Base-by-base conservation (phyloP, 495 filamentous ascomycete species). In the Pyrenula aspistea region DNA sequence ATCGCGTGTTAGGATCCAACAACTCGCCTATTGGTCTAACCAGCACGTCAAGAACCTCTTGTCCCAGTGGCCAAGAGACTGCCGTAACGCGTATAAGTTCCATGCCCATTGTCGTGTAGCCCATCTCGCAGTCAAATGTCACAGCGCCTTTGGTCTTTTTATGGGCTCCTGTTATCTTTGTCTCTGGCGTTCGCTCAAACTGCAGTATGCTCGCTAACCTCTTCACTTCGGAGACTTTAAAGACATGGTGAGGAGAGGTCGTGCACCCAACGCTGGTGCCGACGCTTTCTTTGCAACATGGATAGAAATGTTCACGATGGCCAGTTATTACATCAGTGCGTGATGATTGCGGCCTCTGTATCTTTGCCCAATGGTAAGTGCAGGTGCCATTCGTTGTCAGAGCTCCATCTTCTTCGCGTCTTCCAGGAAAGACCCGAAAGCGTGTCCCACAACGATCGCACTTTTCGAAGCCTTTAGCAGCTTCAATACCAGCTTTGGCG, bases 111-210 rank as follows among this genome's bases (percentile, higher is more conserved):
- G 85, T 85, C 0, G 93, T 97, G 65, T 93, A 99, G 10, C 88
- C 87, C 93, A 99, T 99, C 64, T 99, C 93, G 65, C 94, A 96
- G 67, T 99, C 93, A 61, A 99, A 85, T 62, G 82, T 84, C 12
- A 97, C 80, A 2, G 83, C 82, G 49, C 57, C 67, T 54, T 64
- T 63, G 12, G 61, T 59, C 25, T 53, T 65, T 54, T 62, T 68
- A 8, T 4, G 8, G 8, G 8, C 8, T 15, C 31, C 15, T 42
- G 31, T 8, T 42, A 15, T 15, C 2, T 72, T 62, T 10, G 73
- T 69, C 53, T 88, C 84, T 0, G 91, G 89, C 1, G 94, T 97
- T 58, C 79, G 65, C 54, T 80, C 76, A 64, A 96, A 99, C 36
- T 88, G 89, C 58, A 91, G 75, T 8, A 91, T 69, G 0, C 84